Percentiles rank a stretch among this genome's conserved stretches.
phyloP scores from a whole-genome alignment of 441 rosid species.

The Brassica hybrid region DNA sequence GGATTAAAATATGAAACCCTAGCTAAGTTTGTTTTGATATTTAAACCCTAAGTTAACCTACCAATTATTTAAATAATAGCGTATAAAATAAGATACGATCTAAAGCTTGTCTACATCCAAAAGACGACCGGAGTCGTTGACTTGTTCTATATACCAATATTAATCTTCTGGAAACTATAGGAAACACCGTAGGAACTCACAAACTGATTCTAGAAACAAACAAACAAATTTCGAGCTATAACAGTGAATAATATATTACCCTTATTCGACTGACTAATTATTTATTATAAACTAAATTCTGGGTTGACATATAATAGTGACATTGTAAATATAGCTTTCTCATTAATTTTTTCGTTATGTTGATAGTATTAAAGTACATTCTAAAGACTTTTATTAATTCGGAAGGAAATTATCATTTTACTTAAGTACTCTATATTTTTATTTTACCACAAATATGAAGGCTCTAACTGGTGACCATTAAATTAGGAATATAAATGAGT shows the following conservation, averaged over 20 bases:
- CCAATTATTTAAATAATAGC: constrained; percentile 24
- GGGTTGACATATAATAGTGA: not conserved
- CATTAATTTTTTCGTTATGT: not conserved
- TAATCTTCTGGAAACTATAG: constrained; percentile 31
- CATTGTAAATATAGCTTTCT: constrained; percentile 12
- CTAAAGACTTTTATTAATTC: not conserved
- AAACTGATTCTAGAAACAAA: constrained; percentile 24
- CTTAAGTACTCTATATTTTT: not conserved
- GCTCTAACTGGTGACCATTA: no score
- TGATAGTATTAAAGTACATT: not conserved
- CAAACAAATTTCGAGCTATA: not conserved
- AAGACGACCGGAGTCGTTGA: constrained; percentile 42
- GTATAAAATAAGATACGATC: constrained; percentile 43
- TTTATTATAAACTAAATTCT: not conserved
- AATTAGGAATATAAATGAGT: no score
- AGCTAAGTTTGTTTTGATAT: constrained; percentile 23
- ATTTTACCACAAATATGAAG: not conserved
- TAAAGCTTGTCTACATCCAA: constrained; percentile 26
- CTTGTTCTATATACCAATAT: constrained; percentile 21
- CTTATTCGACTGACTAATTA: not conserved
- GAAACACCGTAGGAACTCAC: constrained; percentile 38
- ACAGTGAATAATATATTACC: constrained; percentile 17
- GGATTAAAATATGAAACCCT: constrained; percentile 23
- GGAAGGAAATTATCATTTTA: not conserved
- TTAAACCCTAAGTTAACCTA: constrained; percentile 38